Percentiles rank a stretch among this genome's conserved stretches.
Evolutionary conservation across 129 eudicot genomes (phyloP).

Genomic region (Oenanthe sinensis): DNA sequence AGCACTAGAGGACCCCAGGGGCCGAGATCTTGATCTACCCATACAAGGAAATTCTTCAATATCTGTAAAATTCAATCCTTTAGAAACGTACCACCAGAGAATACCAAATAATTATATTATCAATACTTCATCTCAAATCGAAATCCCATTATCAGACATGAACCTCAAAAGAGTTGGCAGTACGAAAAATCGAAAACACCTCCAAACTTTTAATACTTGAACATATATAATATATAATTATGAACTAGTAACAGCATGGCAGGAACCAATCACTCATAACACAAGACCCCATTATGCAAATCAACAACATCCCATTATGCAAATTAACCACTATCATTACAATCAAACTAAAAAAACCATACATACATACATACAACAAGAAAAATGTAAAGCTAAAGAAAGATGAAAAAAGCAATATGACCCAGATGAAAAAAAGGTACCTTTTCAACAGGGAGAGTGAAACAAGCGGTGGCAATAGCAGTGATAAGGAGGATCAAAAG

Average conservation of each 20-base stretch:
- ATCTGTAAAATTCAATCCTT: conserved; percentile 30
- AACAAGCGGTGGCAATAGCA: conserved; percentile 59
- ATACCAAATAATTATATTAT: not conserved
- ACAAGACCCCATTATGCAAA: conserved; percentile 1
- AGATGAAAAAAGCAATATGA: not conserved
- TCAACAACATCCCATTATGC: too few relatives aligned
- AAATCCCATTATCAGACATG: not conserved
- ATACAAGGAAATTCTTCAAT: conserved; percentile 65
- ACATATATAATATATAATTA: too few relatives aligned
- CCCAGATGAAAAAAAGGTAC: conserved; percentile 23
- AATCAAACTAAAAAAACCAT: not conserved
- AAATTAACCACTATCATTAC: not conserved
- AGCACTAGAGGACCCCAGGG: conserved; percentile 92
- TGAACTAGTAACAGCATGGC: not conserved
- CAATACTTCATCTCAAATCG: not conserved
- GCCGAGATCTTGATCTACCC: conserved; percentile 86
- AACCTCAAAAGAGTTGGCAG: not conserved
- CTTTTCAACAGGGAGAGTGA: conserved; percentile 79
- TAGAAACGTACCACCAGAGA: not conserved
- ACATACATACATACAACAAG: not conserved
- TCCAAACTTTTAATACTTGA: not conserved
- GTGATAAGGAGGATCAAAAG: conserved; percentile 44
- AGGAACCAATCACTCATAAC: not conserved
- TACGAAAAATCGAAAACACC: not conserved
- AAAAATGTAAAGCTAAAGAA: not conserved